Evolutionary conservation across 106 monocot genomes (phyloP).

Genomic region (Dendrobium nobile): DNA sequence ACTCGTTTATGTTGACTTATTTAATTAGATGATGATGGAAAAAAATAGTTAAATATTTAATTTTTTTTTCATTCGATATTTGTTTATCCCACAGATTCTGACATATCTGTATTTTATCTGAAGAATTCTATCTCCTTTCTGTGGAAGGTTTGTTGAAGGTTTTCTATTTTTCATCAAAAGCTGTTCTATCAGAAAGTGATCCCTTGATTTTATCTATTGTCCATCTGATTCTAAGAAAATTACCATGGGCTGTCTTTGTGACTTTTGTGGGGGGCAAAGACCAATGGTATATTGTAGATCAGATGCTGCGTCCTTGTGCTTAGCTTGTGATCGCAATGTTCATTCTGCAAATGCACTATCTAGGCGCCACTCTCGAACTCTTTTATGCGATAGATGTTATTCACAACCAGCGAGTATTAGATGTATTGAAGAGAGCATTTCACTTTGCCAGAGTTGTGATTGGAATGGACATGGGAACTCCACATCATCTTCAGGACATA

Average conservation of each 20-base stretch:
- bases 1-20: not conserved
- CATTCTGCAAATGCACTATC: slow-evolving; percentile 93
- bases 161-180: too few species aligned
- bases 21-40: not conserved
- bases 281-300: slow-evolving; percentile 84
- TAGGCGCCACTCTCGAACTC: slow-evolving; percentile 66
- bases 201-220: not conserved
- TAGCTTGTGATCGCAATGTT: slow-evolving; percentile 83
- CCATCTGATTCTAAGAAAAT: slow-evolving; percentile 7
- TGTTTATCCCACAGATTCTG: not conserved
- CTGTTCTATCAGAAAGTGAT: not conserved
- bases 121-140: too few species aligned
- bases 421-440: slow-evolving; percentile 59
- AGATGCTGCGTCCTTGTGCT: slow-evolving; percentile 78
- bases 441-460: slow-evolving; percentile 83
- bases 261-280: slow-evolving; percentile 76
- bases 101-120: too few species aligned
- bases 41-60: not conserved
- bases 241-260: slow-evolving; percentile 63
- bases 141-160: too few species aligned
- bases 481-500: slow-evolving; percentile 37
- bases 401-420: slow-evolving; percentile 61
- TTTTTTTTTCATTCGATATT: not conserved
- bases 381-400: slow-evolving; percentile 64
- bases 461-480: slow-evolving; percentile 43